A percentile compares a stretch with the other conserved stretches of the same genome.
These are phyloP conservation scores for Metarhizium robertsii DNA, from an alignment of 2,329 filamentous ascomycete genomes.

Conservation along the genomic window DNA sequence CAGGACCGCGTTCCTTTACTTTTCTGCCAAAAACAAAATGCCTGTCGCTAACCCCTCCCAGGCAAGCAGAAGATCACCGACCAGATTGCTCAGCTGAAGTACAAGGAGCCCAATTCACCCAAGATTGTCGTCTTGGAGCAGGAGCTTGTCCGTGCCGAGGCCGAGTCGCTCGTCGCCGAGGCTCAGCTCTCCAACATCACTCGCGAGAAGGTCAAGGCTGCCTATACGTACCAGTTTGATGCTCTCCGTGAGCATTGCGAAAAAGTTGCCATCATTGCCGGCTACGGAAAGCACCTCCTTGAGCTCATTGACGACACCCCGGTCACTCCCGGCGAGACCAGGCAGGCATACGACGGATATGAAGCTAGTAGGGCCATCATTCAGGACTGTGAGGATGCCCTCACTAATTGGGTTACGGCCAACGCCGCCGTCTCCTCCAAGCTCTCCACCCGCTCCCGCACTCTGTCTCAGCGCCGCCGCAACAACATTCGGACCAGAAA, in stretches of 20 bases:
- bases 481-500: conserved; percentile 59
- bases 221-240: conserved; percentile 97
- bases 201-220: conserved; percentile 97
- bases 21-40: background rate
- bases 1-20: conserved; percentile 6
- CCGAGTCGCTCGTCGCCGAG: conserved; percentile 96
- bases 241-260: conserved; percentile 95
- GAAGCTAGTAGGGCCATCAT: conserved; percentile 98
- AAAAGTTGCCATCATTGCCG: conserved; percentile 95
- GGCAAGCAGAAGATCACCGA: conserved; percentile 99
- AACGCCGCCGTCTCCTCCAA: conserved; percentile 83
- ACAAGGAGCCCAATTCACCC: conserved; percentile 97
- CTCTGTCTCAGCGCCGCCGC: conserved; percentile 74
- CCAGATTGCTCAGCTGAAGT: conserved; percentile 97
- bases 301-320: conserved; percentile 95
- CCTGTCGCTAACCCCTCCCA: conserved; percentile 24
- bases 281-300: conserved; percentile 95
- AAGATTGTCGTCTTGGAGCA: conserved; percentile 97
- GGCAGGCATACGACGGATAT: conserved; percentile 92
- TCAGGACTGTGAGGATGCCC: conserved; percentile 93
- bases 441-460: conserved; percentile 79
- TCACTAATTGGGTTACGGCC: conserved; percentile 93
- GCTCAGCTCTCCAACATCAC: conserved; percentile 99
- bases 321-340: conserved; percentile 93
- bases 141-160: conserved; percentile 95